Evolutionary conservation across 164 flowering plant species (phyloP).

Genomic region (Santalum album): DNA sequence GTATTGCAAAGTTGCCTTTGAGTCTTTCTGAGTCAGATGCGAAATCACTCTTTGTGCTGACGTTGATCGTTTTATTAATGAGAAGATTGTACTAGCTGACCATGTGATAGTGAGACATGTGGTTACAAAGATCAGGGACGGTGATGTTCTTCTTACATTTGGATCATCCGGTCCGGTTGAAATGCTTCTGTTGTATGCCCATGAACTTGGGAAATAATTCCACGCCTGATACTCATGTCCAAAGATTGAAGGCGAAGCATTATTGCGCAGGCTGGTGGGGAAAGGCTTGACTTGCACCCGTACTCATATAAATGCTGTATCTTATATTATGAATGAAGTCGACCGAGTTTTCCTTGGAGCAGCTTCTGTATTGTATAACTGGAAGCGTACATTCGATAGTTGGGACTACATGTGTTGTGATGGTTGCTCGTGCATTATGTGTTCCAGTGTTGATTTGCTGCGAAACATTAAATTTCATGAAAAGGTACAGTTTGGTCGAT

Average conservation of each 20-base stretch:
- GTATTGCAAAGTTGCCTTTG: conserved; percentile 56
- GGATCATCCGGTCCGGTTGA: conserved; percentile 77
- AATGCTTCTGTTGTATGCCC: conserved; percentile 71
- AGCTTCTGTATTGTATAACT: conserved; percentile 25
- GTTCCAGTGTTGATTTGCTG: conserved; percentile 31
- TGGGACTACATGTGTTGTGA: conserved; percentile 32
- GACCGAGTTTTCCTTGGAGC: conserved; percentile 29
- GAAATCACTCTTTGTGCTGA: conserved; percentile 57
- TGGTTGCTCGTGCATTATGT: conserved; percentile 31
- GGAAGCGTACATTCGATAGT: conserved; percentile 35
- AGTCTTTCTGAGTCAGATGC: conserved; percentile 74
- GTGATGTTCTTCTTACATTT: conserved; percentile 87
- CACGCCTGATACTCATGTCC: conserved; percentile 90
- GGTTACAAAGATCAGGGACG: conserved; percentile 81
- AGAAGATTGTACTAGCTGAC: conserved; percentile 80
- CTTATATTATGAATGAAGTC: conserved; percentile 12
- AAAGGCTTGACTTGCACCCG: conserved; percentile 82
- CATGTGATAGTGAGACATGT: conserved; percentile 81
- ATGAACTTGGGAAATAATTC: conserved; percentile 79
- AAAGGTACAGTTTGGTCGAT: conserved; percentile 33
- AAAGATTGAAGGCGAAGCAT: conserved; percentile 67
- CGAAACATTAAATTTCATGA: conserved; percentile 39
- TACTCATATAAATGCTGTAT: conserved; percentile 41
- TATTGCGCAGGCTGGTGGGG: conserved; percentile 68
- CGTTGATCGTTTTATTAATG: conserved; percentile 67